These are phyloP conservation scores for Trichosanthes cucumerina DNA, from an alignment of 306 rosid genomes.

Conservation along the genomic window DNA sequence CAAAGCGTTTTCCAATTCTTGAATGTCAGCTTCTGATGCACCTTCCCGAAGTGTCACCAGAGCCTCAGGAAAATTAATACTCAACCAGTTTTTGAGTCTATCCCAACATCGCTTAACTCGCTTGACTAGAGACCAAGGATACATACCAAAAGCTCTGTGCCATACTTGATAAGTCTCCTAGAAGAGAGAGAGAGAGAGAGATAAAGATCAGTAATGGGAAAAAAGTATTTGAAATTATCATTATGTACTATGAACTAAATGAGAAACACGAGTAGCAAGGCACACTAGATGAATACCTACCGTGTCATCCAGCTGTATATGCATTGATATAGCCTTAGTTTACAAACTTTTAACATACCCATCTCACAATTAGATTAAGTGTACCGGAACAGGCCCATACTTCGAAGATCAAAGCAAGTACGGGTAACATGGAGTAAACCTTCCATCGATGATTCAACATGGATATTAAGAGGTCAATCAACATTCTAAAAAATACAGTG, in stretches of 20 bases:
- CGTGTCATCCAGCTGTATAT: neutral
- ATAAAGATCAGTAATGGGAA: neutral
- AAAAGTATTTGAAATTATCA: neutral
- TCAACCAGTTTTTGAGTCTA: conserved; percentile 42
- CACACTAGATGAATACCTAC: neutral
- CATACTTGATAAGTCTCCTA: conserved; percentile 56
- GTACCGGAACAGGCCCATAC: neutral
- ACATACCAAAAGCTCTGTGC: conserved; percentile 59
- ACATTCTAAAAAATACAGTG: neutral
- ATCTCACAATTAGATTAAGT: neutral
- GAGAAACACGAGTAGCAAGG: neutral
- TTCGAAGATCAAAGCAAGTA: neutral
- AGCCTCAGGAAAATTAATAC: conserved; percentile 53
- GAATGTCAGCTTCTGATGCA: conserved; percentile 62
- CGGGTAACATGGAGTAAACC: neutral
- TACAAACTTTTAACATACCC: neutral
- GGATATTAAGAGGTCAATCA: neutral
- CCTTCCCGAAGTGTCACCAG: conserved; percentile 56
- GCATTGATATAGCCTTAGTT: neutral
- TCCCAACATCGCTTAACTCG: conserved; percentile 78
- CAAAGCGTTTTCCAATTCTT: conserved; percentile 36
- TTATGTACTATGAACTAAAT: neutral
- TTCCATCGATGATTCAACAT: neutral
- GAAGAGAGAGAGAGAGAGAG: neutral
- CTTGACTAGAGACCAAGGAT: conserved; percentile 81